Evolutionary conservation across 495 filamentous ascomycete species (phyloP).

Genomic region (Penicillium psychrofluorescens): DNA sequence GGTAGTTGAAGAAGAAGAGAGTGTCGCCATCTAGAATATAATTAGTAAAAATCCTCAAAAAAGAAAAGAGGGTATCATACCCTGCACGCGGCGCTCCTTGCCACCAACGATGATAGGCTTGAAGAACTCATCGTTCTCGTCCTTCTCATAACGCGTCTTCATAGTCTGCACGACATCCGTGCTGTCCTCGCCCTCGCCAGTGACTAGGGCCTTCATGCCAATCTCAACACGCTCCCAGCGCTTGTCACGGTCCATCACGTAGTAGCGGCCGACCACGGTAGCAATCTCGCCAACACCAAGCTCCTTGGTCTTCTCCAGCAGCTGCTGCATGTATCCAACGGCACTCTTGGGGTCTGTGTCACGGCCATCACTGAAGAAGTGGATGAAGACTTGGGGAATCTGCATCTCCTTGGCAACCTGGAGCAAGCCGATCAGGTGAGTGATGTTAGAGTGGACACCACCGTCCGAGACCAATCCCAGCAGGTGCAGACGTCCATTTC

Average conservation of each 20-base stretch:
- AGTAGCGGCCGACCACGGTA: constrained; percentile 95
- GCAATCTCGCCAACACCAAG: constrained; percentile 80
- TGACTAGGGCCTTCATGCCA: constrained; percentile 76
- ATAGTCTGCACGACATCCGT: constrained; percentile 80
- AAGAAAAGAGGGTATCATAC: constrained; percentile 30
- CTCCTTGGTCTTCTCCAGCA: constrained; percentile 71
- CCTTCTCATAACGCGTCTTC: constrained; percentile 76
- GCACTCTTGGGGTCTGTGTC: constrained; percentile 95
- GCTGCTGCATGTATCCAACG: constrained; percentile 74
- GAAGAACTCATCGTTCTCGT: constrained; percentile 93
- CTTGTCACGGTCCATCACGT: constrained; percentile 99
- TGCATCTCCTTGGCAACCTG: constrained; percentile 80
- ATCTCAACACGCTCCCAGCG: constrained; percentile 92
- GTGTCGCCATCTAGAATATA: constrained; percentile 66
- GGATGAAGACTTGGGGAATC: constrained; percentile 88
- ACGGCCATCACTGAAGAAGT: constrained; percentile 97
- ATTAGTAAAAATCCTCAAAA: constrained; percentile 4
- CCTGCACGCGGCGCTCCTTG: constrained; percentile 74
- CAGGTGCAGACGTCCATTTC: constrained; percentile 87
- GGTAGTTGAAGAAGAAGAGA: constrained; percentile 99
- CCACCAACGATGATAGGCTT: constrained; percentile 95
- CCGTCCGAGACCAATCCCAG: constrained; percentile 87
- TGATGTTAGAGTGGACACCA: constrained; percentile 94
- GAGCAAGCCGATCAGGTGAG: constrained; percentile 80
- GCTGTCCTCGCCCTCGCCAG: constrained; percentile 79